Evolutionary conservation across 2,329 filamentous ascomycete genomes (phyloP), one percentile per base, ranked within the genome.

Genomic region (Calonectria fujianensis): DNA sequence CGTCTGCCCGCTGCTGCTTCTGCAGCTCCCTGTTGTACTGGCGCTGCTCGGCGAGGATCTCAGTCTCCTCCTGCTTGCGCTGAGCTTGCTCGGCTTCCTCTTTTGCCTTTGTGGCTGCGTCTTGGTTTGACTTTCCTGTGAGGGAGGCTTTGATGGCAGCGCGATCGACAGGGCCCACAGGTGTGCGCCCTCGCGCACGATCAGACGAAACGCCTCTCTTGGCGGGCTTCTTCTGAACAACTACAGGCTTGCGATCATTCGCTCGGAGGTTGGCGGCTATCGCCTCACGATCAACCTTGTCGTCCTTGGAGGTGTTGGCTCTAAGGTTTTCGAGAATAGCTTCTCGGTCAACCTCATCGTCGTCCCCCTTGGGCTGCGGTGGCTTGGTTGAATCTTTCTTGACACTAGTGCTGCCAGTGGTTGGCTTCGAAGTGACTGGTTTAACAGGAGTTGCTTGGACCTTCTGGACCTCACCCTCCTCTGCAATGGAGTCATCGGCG

Each of bases 71-170:
- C 54, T 61, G 39, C 11, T 61, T 13, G 4, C 54, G 54, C 32
- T 61, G 32, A 18, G 54, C 54, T 16, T 39, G 32, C 32, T 61
- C 54, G n/a, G 54, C 54, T n/a, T 61, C 54, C 32, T 61, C 54
- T n/a, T 27, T 24, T 0, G 54, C 54, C 35, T 35, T 16, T n/a
- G 20, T 39, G 32, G 32, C 54, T 37, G 54, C 32, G 10, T 61
- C 54, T 16, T n/a, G 20, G 11, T 13, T 4, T 0, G 54, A 16
- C 54, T 39, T 61, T 39, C 32, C 54, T 4, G 32, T 61, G n/a
- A 61, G 13, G 1, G 54, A 37, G 14, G 54, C 54, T 27, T 31
- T 37, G 20, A 61, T 61, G 11, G 54, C 32, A 37, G 54, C 54
- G 32, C 54, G 54, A 61, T 61, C 54, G 31, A 61, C 32, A 39